Evolutionary conservation across 2,329 filamentous ascomycete genomes (phyloP).

Genomic region (Diaporthe destruens): DNA sequence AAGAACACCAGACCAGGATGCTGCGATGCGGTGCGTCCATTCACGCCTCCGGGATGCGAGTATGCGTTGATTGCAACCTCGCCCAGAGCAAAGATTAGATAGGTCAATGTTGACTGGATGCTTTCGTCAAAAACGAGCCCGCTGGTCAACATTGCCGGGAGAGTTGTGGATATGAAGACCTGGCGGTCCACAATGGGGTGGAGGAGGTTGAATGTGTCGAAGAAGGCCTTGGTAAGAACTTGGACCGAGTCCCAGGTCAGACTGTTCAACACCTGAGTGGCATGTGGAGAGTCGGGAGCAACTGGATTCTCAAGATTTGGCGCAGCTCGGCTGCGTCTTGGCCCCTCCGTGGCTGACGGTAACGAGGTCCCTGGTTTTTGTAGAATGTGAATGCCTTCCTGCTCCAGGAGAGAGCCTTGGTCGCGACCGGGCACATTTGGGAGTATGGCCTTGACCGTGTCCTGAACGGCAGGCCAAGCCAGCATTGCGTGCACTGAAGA

Average conservation of each 20-base stretch:
- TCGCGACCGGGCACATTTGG: slow-evolving; percentile 51
- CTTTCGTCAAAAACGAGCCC: slow-evolving; percentile 62
- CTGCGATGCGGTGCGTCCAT: slow-evolving; percentile 60
- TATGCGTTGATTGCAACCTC: slow-evolving; percentile 67
- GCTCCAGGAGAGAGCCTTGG: slow-evolving; percentile 48
- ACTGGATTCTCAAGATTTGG: slow-evolving; percentile 17
- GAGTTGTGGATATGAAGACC: slow-evolving; percentile 61
- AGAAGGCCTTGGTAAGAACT: slow-evolving; percentile 65
- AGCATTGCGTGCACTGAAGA: slow-evolving; percentile 64
- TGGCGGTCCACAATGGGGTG: slow-evolving; percentile 71
- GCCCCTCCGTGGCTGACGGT: slow-evolving; percentile 43
- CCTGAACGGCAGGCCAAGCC: slow-evolving; percentile 61
- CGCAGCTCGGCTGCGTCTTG: slow-evolving; percentile 37
- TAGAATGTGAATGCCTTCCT: slow-evolving; percentile 54
- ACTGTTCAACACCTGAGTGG: slow-evolving; percentile 35
- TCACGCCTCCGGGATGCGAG: slow-evolving; percentile 64
- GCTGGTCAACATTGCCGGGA: slow-evolving; percentile 59
- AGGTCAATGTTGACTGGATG: slow-evolving; percentile 63
- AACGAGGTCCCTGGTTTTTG: slow-evolving; percentile 47
- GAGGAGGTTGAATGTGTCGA: slow-evolving; percentile 70
- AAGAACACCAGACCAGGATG: slow-evolving; percentile 71
- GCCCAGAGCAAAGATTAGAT: slow-evolving; percentile 70
- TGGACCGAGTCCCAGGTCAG: slow-evolving; percentile 64
- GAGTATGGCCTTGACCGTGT: slow-evolving; percentile 53
- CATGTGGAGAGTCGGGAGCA: slow-evolving; percentile 18